Conservation (phyloP, 2,329 filamentous ascomycete genomes). For the Coccinonectria pachysandricola region DNA sequence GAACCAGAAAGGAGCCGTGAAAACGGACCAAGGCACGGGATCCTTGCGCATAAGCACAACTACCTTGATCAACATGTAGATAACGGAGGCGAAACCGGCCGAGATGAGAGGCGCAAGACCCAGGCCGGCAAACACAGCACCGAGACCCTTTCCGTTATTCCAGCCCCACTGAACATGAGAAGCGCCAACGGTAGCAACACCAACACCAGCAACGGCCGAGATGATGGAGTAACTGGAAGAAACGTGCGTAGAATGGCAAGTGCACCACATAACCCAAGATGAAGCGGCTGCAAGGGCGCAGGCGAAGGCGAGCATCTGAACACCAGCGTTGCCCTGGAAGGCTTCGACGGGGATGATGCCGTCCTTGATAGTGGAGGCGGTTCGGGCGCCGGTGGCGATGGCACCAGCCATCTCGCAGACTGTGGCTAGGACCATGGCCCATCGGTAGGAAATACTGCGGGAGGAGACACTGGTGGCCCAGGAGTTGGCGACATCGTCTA, state of each 20-base stretch:
- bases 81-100: slow-evolving; percentile 52
- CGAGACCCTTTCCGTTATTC: slow-evolving; percentile 56
- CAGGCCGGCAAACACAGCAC: slow-evolving; percentile 59
- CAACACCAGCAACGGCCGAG: slow-evolving; percentile 58
- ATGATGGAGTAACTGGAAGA: slow-evolving; percentile 64
- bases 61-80: slow-evolving; percentile 56
- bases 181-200: slow-evolving; percentile 56
- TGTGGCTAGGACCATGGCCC: slow-evolving; percentile 56
- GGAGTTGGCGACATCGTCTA: slow-evolving; percentile 75
- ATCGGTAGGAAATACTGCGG: slow-evolving; percentile 60
- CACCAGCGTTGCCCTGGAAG: slow-evolving; percentile 50
- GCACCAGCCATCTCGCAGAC: slow-evolving; percentile 61
- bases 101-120: slow-evolving; percentile 60
- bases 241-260: slow-evolving; percentile 60
- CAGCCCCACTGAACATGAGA: slow-evolving; percentile 56
- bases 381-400: slow-evolving; percentile 56
- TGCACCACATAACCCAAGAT: slow-evolving; percentile 74
- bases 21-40: slow-evolving; percentile 63
- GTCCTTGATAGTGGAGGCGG: slow-evolving; percentile 71
- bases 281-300: slow-evolving; percentile 55
- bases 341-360: slow-evolving; percentile 54
- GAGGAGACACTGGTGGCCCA: slow-evolving; percentile 77
- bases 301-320: slow-evolving; percentile 59
- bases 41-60: slow-evolving; percentile 63
- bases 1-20: slow-evolving; percentile 66